These are phyloP conservation scores for Phytopythium boreale DNA, from an alignment of 352 stramenopile species.

Conservation along the genomic window DNA sequence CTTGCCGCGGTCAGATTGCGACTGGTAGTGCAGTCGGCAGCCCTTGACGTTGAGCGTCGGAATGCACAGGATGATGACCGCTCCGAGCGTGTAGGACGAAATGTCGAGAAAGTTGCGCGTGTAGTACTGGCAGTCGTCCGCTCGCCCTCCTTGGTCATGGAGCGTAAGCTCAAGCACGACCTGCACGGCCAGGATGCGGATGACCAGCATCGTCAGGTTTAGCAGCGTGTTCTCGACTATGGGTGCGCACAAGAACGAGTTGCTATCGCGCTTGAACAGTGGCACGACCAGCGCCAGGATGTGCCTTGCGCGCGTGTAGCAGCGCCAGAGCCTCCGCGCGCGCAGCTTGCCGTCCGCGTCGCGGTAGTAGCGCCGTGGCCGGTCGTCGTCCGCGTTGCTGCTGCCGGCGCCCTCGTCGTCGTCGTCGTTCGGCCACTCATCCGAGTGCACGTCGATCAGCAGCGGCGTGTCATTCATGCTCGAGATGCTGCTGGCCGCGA, in stretches of 20 bases:
- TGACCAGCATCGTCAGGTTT: slow-evolving; percentile 55
- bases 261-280: slow-evolving; percentile 68
- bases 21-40: slow-evolving; percentile 48
- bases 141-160: slow-evolving; percentile 14
- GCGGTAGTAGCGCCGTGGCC: slow-evolving; percentile 65
- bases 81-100: slow-evolving; percentile 56
- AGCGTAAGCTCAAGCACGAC: slow-evolving; percentile 38
- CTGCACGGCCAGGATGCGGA: slow-evolving; percentile 47
- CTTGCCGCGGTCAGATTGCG: slow-evolving; percentile 19
- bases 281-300: slow-evolving; percentile 45
- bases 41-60: slow-evolving; percentile 59
- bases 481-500: background rate
- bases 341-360: slow-evolving; percentile 43
- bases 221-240: slow-evolving; percentile 78
- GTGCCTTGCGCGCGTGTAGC: slow-evolving; percentile 45
- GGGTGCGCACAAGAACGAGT: slow-evolving; percentile 66
- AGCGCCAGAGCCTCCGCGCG: slow-evolving; percentile 51
- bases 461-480: slow-evolving; percentile 2
- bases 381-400: background rate
- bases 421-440: background rate
- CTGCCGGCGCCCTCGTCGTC: background rate
- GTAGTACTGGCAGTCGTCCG: slow-evolving; percentile 41
- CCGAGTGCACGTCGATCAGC: background rate
- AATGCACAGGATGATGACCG: slow-evolving; percentile 64
- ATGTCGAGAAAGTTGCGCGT: slow-evolving; percentile 65